phyloP scores from a whole-genome alignment of 768 basidiomycete species.

The Tricholoma matsutake region DNA sequence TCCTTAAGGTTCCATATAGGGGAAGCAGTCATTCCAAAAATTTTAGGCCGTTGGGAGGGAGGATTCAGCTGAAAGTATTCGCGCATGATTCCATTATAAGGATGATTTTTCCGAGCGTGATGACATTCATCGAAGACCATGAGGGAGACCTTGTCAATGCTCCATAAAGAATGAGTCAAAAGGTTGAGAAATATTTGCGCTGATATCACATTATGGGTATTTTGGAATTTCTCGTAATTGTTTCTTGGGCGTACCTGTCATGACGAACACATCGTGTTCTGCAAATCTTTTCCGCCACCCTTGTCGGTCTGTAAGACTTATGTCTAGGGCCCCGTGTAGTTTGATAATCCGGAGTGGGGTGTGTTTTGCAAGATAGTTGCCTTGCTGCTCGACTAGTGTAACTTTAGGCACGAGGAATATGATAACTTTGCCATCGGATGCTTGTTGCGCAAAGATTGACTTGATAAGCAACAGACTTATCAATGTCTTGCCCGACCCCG shows the following conservation, averaged over 20 bases:
- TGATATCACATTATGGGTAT: conserved; percentile 21
- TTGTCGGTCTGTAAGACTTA: conserved; percentile 63
- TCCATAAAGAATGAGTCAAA: conserved; percentile 80
- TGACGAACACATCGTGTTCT: conserved; percentile 72
- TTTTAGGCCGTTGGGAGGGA: conserved; percentile 55
- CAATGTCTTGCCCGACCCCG: conserved; percentile 78
- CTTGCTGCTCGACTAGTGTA: conserved; percentile 82
- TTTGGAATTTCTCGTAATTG: neutral
- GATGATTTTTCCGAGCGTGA: conserved; percentile 71
- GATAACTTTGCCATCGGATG: conserved; percentile 53
- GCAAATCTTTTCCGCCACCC: conserved; percentile 66
- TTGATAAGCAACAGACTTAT: conserved; percentile 74
- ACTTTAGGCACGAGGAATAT: conserved; percentile 87
- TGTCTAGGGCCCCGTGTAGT: conserved; percentile 67
- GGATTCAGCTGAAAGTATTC: conserved; percentile 53
- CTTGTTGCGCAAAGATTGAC: conserved; percentile 59
- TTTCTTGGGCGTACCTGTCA: conserved; percentile 59
- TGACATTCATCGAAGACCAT: conserved; percentile 83
- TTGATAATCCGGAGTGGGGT: conserved; percentile 66
- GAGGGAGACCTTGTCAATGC: conserved; percentile 63
- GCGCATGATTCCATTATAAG: conserved; percentile 76
- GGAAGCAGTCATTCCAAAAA: conserved; percentile 94
- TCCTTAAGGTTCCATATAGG: conserved; percentile 82
- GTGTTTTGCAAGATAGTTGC: conserved; percentile 58
- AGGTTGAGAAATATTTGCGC: conserved; percentile 83